Evolutionary conservation across 2,329 filamentous ascomycete genomes (phyloP), one percentile per base, ranked within the genome.

Genomic region (Periglandula ipomoeae): DNA sequence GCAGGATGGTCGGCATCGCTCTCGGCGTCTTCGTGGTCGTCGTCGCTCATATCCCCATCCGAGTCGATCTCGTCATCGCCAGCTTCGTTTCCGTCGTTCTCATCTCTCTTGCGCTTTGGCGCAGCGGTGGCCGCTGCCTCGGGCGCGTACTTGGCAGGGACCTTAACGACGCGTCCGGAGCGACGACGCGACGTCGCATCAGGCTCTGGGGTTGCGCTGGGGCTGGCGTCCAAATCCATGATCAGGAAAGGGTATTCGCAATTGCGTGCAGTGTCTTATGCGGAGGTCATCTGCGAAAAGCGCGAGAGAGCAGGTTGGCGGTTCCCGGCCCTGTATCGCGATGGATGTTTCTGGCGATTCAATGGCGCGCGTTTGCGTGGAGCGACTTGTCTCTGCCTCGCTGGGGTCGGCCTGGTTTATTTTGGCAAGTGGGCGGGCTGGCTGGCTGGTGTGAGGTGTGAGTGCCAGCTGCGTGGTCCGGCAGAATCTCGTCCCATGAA

Each of bases 81-180:
- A 20, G 61, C 69, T 40, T 72, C 74, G 51, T 74, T 72, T 32
- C 71, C 74, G 34, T 70, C 71, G 38, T 72, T 62, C 5, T 73
- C 71, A 47, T 62, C 68, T 54, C 76, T 73, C 67, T 84, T 84
- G 63, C 81, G 75, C 66, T 83, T 84, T 44, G 72, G 61, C 38
- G 70, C 68, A 41, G 66, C 57, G 47, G 69, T 60, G 56, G 56
- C 55, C 38, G 61, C 50, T 47, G 59, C 52, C 52, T 82, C 75
- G 48, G 78, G 74, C 50, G 70, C 70, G 65, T 80, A 84, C 63
- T 82, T 82, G 60, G 74, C 64, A 41, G 80, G 79, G 32, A 70
- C 72, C 60, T 71, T 78, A 53, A 79, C 73, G 70, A 81, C 80
- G 78, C 81, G 81, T 79, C 81, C 79, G 34, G 82, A 86, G 56